These are phyloP conservation scores for Cenchrus fungigraminus DNA, from an alignment of 176 grass and related monocot genomes.

Conservation along the genomic window DNA sequence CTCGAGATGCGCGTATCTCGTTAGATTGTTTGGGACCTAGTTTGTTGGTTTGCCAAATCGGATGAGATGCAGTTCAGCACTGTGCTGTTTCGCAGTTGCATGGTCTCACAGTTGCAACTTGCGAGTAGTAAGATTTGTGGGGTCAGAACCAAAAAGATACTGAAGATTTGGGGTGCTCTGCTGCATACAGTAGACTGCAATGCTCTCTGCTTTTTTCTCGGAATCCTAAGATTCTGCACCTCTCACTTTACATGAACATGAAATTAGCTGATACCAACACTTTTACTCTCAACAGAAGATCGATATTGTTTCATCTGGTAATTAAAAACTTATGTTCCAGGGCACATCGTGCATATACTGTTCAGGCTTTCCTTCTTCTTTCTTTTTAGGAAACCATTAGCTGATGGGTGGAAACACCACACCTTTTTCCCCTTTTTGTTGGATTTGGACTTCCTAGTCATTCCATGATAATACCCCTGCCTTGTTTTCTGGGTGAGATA, in stretches of 20 bases:
- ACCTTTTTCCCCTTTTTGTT: background rate
- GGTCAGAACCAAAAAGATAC: background rate
- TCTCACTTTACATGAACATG: background rate
- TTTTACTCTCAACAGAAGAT: background rate
- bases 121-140: background rate
- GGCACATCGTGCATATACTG: background rate
- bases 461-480: background rate
- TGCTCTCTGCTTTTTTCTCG: background rate
- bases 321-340: background rate
- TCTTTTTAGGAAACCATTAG: background rate
- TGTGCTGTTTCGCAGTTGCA: background rate
- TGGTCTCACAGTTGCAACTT: background rate
- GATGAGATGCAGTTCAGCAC: background rate
- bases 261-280: background rate
- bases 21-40: background rate
- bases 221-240: conserved; percentile 8
- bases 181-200: too few species aligned
- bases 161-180: background rate
- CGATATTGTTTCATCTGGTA: background rate
- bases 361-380: background rate
- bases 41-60: background rate
- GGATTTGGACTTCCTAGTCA: conserved; percentile 4
- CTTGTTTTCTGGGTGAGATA: conserved; percentile 29
- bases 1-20: conserved; percentile 20
- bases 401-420: background rate